These are phyloP conservation scores for Diplodia corticola DNA, from an alignment of 2,329 filamentous ascomycete species.

Conservation along the genomic window DNA sequence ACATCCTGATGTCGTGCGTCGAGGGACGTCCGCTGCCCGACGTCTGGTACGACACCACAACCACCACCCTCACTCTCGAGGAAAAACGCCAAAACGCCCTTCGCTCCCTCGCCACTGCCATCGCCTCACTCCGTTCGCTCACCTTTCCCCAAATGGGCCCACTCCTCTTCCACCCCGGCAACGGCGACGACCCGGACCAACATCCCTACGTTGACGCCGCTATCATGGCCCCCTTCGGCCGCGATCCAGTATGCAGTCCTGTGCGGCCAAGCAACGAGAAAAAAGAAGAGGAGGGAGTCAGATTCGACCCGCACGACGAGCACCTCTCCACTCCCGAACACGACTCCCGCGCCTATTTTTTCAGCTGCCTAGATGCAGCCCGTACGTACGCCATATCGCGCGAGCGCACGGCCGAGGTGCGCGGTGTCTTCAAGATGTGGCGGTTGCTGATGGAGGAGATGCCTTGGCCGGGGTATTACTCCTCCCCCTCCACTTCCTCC, in stretches of 20 bases:
- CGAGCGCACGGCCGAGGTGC: not conserved
- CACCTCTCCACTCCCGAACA: not conserved
- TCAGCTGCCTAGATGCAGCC: not conserved
- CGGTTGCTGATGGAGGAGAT: not conserved
- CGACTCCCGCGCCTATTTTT: not conserved
- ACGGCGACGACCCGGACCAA: not conserved
- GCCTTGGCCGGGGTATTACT: not conserved
- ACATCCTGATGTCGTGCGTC: constrained; percentile 27
- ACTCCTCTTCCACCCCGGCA: not conserved
- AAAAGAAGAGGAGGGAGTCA: not conserved
- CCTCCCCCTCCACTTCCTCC: too few species aligned
- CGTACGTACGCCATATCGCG: not conserved
- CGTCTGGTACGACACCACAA: constrained; percentile 26
- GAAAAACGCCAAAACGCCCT: not conserved
- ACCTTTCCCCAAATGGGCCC: not conserved
- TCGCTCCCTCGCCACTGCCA: not conserved
- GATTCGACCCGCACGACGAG: not conserved
- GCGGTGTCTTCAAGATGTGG: not conserved
- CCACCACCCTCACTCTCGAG: not conserved
- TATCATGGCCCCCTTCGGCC: not conserved
- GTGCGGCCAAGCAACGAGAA: not conserved
- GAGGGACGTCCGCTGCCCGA: constrained; percentile 23
- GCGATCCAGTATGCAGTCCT: not conserved
- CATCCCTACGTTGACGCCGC: not conserved
- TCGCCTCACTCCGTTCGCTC: not conserved